Base-by-base conservation (phyloP, 805 yeast genomes). In the Aciculoconidium aculeatum region DNA sequence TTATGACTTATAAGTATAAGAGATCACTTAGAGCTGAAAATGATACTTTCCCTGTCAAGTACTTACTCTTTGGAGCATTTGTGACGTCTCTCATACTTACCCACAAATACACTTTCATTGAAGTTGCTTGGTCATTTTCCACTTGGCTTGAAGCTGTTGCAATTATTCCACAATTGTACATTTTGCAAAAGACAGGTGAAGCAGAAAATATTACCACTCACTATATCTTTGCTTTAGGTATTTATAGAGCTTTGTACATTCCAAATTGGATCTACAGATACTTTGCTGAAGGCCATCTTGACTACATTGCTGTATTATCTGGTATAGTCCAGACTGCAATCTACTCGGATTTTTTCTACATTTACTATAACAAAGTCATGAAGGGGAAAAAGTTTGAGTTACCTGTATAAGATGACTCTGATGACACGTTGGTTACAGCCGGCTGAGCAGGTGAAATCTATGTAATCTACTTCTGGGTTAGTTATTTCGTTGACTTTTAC, bases 241-340 rank as follows among this genome's bases (percentile, higher is more conserved):
- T 81, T 3, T 92, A 92, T 66, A 70, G 98, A 43, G 82, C 90
- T 0, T 65, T 92, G 29, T 92, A 92, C 54, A 75, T 92, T 43
- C 94, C 95, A 41, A 92, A 90, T 59, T 92, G 98, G 98, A 53
- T 87, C 42, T 92, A 87, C 70, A 75, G 96, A 55, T 85, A 79
- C 61, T 61, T 61, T 37, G 56, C 69, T 8, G 90, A 82, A 40
- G 71, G 65, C 14, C 65, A 68, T 40, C 63, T 80, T 34, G 95
- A 87, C 48, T 70, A 69, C 40, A 65, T 88, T 32, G 71, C 94
- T 2, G 64, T 90, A 7, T 47, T 72, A 12, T 80, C 96, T 1
- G 97, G 97, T 14, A 37, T 92, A 18, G 55, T 86, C 22, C 98
- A 92, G 63, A 86, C 96, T 0, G 62, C 76, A 33, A 60, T 92